Base-by-base conservation (phyloP, 148 eudicot species). In the Limonium bicolor region DNA sequence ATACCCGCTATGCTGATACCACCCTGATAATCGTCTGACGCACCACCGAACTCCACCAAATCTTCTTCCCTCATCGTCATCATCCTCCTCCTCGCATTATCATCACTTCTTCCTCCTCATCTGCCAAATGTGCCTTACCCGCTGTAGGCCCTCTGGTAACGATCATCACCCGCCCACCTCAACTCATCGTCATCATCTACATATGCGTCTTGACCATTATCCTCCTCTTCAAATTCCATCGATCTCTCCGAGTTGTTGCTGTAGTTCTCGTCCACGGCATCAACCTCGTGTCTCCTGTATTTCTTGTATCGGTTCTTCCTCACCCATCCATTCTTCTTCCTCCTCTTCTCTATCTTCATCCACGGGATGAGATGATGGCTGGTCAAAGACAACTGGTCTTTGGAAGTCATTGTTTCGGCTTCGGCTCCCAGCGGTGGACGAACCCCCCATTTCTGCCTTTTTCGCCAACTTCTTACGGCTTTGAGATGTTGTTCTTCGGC, bases 381-480 rank as follows among this genome's bases (percentile, higher is more conserved):
- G 56, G 12, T 56, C 46, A 20, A 42, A 67, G 44, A 39, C 51
- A 33, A 66, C 52, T 20, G 59, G 62, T 48, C 41, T 43, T 1
- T 51, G 64, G 6, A 59, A 45, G 36, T 14, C 47, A 7, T 60
- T n/a, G n/a, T n/a, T n/a, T n/a, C n/a, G n/a, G n/a, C n/a, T n/a
- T n/a, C n/a, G n/a, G n/a, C n/a, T 50, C 3, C 38, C 15, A 26
- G 48, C 22, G 37, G 55, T 11, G 17, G 46, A 31, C 22, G 56
- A 37, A 0, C 48, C 63, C 3, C 39, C 56, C 47, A 22, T 10
- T 63, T 65, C 58, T 68, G 63, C 43, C 66, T 66, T 11, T 38
- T 65, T 57, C 73, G 81, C 53, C 72, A 60, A 40, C 61, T 75
- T 57, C 84, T 50, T n/a, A n/a, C n/a, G n/a, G 27, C 48, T 43